Evolutionary conservation across 2,329 filamentous ascomycete species (phyloP).

Genomic region (Botrytis sinoallii): DNA sequence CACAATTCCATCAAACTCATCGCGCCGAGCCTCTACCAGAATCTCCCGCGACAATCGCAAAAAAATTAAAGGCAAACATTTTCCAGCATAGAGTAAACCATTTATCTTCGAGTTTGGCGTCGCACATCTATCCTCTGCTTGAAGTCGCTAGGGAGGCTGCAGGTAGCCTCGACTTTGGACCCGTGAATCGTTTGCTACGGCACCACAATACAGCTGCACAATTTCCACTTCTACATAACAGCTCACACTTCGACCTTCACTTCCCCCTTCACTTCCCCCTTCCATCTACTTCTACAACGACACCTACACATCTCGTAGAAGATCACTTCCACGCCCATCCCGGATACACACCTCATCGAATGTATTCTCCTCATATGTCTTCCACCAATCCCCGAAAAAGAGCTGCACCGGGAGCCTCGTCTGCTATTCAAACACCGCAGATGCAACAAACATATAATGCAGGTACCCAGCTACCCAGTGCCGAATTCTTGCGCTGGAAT

Average conservation of each 20-base stretch:
- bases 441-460: slow-evolving; percentile 50
- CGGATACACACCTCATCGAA: slow-evolving; percentile 18
- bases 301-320: neutral
- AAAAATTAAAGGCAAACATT: slow-evolving; percentile 9
- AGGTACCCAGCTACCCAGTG: slow-evolving; percentile 45
- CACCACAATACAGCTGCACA: neutral
- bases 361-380: slow-evolving; percentile 33
- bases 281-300: neutral
- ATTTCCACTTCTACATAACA: neutral
- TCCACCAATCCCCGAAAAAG: slow-evolving; percentile 63
- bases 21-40: slow-evolving; percentile 26
- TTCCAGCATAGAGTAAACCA: neutral
- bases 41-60: slow-evolving; percentile 24
- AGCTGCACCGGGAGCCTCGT: slow-evolving; percentile 67
- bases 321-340: neutral
- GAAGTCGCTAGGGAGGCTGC: slow-evolving; percentile 34
- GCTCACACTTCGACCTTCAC: neutral
- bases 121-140: slow-evolving; percentile 21
- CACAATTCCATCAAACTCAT: slow-evolving; percentile 23
- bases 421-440: slow-evolving; percentile 54
- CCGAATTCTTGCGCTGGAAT: slow-evolving; percentile 55
- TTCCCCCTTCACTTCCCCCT: neutral
- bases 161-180: slow-evolving; percentile 32
- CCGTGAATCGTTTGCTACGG: slow-evolving; percentile 9
- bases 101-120: slow-evolving; percentile 23